phyloP scores from a whole-genome alignment of 345 rosid species.

The Hibiscus syriacus region DNA sequence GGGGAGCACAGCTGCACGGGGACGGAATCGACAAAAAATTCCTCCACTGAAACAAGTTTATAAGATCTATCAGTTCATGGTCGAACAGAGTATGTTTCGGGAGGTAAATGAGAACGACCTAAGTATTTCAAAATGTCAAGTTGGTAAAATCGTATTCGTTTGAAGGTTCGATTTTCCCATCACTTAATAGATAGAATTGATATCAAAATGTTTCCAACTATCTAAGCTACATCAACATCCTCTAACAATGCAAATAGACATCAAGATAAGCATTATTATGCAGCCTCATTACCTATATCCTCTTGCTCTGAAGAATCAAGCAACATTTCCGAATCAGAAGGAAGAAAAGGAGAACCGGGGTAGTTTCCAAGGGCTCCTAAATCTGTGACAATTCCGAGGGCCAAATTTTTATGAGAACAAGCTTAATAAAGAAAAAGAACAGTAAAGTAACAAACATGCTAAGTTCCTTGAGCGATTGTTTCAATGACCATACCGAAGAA shows the following conservation, averaged over 20 bases:
- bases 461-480: neutral
- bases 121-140: no score
- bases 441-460: neutral
- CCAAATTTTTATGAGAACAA: neutral
- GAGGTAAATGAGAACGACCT: no score
- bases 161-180: neutral
- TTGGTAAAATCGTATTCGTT: no score
- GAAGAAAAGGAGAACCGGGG: constrained; percentile 91
- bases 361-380: constrained; percentile 91
- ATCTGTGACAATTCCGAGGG: constrained; percentile 43
- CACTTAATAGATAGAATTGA: neutral
- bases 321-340: constrained; percentile 92
- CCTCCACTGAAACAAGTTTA: neutral
- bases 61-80: neutral
- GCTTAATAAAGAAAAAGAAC: neutral
- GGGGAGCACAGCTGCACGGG: constrained; percentile 67
- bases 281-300: constrained; percentile 58
- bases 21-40: neutral
- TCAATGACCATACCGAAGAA: neutral
- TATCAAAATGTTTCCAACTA: neutral
- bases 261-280: neutral
- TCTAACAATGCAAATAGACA: neutral
- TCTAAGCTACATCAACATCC: neutral
- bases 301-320: constrained; percentile 90
- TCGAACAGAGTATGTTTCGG: neutral